Percentiles rank a stretch among this genome's conserved stretches.
These are phyloP conservation scores for Citrus glauca DNA, from an alignment of 345 rosid genomes.

Conservation along the genomic window DNA sequence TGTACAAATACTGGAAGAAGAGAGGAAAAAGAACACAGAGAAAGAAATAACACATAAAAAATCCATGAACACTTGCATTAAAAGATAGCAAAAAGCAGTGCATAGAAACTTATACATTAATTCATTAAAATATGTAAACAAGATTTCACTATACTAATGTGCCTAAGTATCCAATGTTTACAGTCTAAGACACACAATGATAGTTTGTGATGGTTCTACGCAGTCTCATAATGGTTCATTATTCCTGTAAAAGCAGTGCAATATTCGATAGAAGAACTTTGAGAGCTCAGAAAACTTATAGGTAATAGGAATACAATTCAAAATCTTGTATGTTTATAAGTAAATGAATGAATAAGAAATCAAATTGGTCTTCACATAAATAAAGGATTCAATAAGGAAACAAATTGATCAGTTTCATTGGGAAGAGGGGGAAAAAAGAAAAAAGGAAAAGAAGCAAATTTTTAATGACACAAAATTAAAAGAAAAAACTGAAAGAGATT, in stretches of 20 bases:
- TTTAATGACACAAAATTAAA: not conserved
- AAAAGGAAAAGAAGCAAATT: not conserved
- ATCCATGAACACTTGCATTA: not conserved
- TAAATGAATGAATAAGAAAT: not conserved
- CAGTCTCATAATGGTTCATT: not conserved
- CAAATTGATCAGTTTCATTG: not conserved
- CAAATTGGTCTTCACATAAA: not conserved
- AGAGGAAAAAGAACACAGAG: not conserved
- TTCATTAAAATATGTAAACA: not conserved
- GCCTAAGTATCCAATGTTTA: not conserved
- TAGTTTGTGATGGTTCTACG: not conserved
- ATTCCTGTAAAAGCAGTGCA: not conserved
- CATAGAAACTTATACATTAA: not conserved
- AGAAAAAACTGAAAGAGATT: not conserved
- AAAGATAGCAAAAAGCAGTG: not conserved
- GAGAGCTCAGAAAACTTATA: not conserved
- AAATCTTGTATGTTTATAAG: not conserved
- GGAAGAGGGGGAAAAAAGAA: not conserved
- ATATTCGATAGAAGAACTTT: too few relatives aligned
- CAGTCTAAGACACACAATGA: not conserved
- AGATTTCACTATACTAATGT: not conserved
- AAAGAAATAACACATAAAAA: not conserved
- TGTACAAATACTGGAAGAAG: slow-evolving; percentile 52
- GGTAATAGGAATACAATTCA: not conserved
- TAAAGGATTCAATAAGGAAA: not conserved